Evolutionary conservation across 2,329 filamentous ascomycete genomes (phyloP).

Genomic region (Trichoderma sp.): DNA sequence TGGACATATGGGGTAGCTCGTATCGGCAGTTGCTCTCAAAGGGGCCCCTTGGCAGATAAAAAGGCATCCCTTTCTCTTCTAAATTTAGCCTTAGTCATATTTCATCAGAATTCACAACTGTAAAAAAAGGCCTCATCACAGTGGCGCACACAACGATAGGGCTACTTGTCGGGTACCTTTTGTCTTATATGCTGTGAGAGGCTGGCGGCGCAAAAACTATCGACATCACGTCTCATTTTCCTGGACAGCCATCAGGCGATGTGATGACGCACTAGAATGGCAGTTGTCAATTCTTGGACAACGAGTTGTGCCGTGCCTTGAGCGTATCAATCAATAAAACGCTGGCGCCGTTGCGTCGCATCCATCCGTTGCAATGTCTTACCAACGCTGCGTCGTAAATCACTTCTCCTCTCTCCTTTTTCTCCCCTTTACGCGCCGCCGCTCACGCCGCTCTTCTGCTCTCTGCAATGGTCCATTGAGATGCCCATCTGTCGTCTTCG

Average conservation of each 20-base stretch:
- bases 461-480: background rate
- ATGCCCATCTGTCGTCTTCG: background rate
- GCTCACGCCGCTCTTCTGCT: background rate
- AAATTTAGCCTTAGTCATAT: slow-evolving; percentile 7
- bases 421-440: background rate
- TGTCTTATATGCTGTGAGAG: background rate
- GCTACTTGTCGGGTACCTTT: slow-evolving; percentile 5
- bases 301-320: background rate
- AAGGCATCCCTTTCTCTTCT: background rate
- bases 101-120: background rate
- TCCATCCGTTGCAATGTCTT: background rate
- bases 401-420: slow-evolving; percentile 5
- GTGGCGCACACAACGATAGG: background rate
- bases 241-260: background rate
- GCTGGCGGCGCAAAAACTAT: background rate
- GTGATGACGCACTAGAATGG: background rate
- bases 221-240: background rate
- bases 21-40: slow-evolving; percentile 1
- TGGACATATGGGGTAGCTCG: slow-evolving; percentile 9
- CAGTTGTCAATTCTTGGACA: background rate
- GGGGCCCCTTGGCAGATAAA: slow-evolving; percentile 3
- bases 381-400: slow-evolving; percentile 13
- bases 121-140: slow-evolving; percentile 7
- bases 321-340: background rate
- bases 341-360: background rate